These are phyloP conservation scores for Skeletonema marinoi DNA, from an alignment of 108 stramenopile genomes.

Conservation along the genomic window DNA sequence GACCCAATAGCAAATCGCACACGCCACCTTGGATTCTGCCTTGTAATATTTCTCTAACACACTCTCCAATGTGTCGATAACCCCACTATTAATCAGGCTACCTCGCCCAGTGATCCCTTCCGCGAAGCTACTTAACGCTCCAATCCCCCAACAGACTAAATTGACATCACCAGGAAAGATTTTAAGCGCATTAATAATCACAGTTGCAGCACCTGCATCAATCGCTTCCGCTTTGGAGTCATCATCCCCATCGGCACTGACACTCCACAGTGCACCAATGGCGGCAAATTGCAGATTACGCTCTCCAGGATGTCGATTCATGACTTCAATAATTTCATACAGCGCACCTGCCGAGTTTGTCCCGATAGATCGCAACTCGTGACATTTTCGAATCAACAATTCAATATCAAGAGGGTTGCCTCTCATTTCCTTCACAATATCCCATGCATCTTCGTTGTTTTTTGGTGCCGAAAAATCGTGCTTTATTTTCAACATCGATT, in stretches of 20 bases:
- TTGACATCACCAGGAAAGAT: background rate
- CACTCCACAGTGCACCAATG: conserved; percentile 18
- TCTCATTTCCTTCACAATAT: conserved; percentile 16
- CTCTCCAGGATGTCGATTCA: conserved; percentile 5
- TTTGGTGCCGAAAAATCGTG: background rate
- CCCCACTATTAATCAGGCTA: conserved; percentile 2
- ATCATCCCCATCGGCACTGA: conserved; percentile 12
- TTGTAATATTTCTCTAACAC: background rate
- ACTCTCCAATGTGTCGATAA: background rate
- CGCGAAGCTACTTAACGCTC: conserved; percentile 12
- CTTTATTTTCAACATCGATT: background rate
- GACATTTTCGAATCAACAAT: conserved; percentile 12
- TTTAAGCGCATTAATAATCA: conserved; percentile 3
- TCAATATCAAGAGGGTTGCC: background rate
- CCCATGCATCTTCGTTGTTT: conserved; percentile 21
- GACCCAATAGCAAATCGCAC: conserved; percentile 13
- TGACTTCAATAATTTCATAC: conserved; percentile 22
- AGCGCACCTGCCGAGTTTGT: conserved; percentile 8
- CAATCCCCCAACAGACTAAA: conserved; percentile 19
- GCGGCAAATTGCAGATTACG: conserved; percentile 5
- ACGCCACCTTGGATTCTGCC: background rate
- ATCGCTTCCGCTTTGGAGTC: conserved; percentile 19
- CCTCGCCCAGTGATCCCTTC: conserved; percentile 11
- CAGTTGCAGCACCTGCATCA: conserved; percentile 4
- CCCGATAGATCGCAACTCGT: conserved; percentile 4